Evolutionary conservation across 805 yeast species (phyloP).

Genomic region (Ogataea degrootiae): DNA sequence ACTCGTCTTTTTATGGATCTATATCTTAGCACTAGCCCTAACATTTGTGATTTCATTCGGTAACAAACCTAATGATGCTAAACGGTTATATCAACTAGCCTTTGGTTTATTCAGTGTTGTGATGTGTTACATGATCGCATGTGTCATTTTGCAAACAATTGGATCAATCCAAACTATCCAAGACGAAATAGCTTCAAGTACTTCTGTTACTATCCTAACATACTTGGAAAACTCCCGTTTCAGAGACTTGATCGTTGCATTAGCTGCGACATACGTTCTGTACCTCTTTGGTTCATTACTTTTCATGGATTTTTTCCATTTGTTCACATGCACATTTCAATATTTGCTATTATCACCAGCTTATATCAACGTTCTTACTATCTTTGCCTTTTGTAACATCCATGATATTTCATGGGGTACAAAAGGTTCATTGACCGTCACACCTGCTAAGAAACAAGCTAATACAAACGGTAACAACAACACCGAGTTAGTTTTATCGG

Average conservation of each 20-base stretch:
- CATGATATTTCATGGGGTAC: constrained; percentile 98
- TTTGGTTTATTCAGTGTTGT: constrained; percentile 73
- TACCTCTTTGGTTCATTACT: constrained; percentile 72
- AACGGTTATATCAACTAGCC: constrained; percentile 62
- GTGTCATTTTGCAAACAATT: constrained; percentile 68
- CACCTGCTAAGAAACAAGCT: constrained; percentile 61
- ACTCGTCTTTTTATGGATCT: constrained; percentile 80
- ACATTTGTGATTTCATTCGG: constrained; percentile 90
- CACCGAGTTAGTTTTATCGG: constrained; percentile 24
- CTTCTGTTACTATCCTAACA: constrained; percentile 35
- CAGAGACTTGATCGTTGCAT: constrained; percentile 77
- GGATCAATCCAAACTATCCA: constrained; percentile 53
- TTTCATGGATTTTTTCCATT: constrained; percentile 86
- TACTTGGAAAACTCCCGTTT: constrained; percentile 64
- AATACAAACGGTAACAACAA: constrained; percentile 7
- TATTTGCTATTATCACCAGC: constrained; percentile 81
- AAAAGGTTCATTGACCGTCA: constrained; percentile 66
- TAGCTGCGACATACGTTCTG: constrained; percentile 75
- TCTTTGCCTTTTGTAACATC: constrained; percentile 90
- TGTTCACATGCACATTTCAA: constrained; percentile 80
- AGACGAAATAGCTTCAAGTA: constrained; percentile 27
- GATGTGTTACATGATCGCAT: constrained; percentile 75
- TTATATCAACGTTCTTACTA: constrained; percentile 82
- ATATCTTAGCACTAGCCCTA: constrained; percentile 67
- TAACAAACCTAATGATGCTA: constrained; percentile 88